Percentiles rank a stretch among this genome's conserved stretches.
These are phyloP conservation scores for Eutypella sp. DNA, from an alignment of 2,329 filamentous ascomycete genomes.

Conservation along the genomic window DNA sequence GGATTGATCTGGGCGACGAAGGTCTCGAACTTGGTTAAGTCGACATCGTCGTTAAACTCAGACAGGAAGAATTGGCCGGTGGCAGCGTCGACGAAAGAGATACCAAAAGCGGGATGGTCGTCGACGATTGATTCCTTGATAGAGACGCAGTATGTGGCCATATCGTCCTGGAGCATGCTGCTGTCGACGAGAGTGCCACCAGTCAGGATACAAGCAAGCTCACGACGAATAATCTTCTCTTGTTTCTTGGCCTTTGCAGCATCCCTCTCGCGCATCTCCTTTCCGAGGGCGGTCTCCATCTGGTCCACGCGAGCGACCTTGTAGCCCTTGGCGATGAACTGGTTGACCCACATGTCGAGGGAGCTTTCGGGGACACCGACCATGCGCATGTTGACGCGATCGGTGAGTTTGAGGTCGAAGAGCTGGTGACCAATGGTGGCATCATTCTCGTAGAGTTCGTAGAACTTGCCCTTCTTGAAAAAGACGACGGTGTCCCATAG, in stretches of 20 bases:
- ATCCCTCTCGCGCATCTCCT: conserved; percentile 96
- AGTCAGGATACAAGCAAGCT: conserved; percentile 86
- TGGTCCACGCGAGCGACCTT: conserved; percentile 97
- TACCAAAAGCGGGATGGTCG: conserved; percentile 76
- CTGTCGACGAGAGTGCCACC: conserved; percentile 91
- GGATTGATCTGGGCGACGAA: conserved; percentile 89
- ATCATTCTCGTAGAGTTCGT: conserved; percentile 96
- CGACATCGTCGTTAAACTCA: conserved; percentile 84
- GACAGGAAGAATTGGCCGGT: conserved; percentile 94
- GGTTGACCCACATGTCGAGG: conserved; percentile 94
- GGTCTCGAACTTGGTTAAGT: conserved; percentile 95
- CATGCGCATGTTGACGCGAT: conserved; percentile 99
- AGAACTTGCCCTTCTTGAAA: conserved; percentile 99
- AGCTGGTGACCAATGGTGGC: conserved; percentile 93
- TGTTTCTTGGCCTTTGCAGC: conserved; percentile 63
- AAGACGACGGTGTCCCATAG: conserved; percentile 97
- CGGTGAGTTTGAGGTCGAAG: conserved; percentile 95
- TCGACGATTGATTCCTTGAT: conserved; percentile 80
- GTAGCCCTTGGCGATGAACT: conserved; percentile 96
- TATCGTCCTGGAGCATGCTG: conserved; percentile 95
- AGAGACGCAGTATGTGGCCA: conserved; percentile 92
- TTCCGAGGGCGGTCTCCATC: conserved; percentile 89
- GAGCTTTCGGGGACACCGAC: conserved; percentile 95
- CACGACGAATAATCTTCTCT: conserved; percentile 89
- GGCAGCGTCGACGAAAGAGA: conserved; percentile 91